Evolutionary conservation across 352 stramenopile species (phyloP).

Genomic region (Globisporangium canariense): DNA sequence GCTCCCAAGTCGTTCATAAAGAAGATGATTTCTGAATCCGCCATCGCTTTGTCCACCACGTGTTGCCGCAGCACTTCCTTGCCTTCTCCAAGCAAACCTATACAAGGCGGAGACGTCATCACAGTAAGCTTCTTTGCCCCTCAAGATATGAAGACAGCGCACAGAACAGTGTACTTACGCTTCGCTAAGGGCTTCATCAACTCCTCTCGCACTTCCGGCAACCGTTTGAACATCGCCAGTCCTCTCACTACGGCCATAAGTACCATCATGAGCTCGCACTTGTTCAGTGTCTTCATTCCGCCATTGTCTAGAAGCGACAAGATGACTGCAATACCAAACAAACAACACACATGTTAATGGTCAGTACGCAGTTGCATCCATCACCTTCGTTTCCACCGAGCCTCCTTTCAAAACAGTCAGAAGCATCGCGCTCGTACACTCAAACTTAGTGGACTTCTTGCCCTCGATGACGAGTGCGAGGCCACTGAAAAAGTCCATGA

Average conservation of each 20-base stretch:
- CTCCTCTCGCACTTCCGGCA: slow-evolving; percentile 26
- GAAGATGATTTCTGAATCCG: slow-evolving; percentile 67
- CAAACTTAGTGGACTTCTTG: slow-evolving; percentile 65
- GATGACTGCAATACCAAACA: slow-evolving; percentile 33
- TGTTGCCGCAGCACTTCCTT: slow-evolving; percentile 36
- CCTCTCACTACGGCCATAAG: slow-evolving; percentile 40
- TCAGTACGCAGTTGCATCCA: background rate
- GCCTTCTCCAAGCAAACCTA: slow-evolving; percentile 49
- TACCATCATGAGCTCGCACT: slow-evolving; percentile 60
- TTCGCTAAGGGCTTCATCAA: slow-evolving; percentile 40
- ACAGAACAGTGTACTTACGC: slow-evolving; percentile 25
- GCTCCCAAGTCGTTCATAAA: slow-evolving; percentile 75
- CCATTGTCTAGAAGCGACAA: slow-evolving; percentile 62
- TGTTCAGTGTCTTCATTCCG: slow-evolving; percentile 50
- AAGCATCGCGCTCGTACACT: slow-evolving; percentile 30
- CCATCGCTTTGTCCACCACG: slow-evolving; percentile 52
- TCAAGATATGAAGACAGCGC: too few species aligned
- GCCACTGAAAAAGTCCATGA: slow-evolving; percentile 61
- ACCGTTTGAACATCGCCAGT: slow-evolving; percentile 50
- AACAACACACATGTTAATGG: background rate
- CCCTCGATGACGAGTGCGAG: slow-evolving; percentile 53
- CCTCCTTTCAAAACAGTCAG: background rate
- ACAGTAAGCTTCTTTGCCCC: background rate
- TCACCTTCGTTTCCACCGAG: background rate
- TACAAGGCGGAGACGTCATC: background rate